These are phyloP conservation scores for Diaporthe amygdali DNA, from an alignment of 2,329 filamentous ascomycete genomes.

Conservation along the genomic window DNA sequence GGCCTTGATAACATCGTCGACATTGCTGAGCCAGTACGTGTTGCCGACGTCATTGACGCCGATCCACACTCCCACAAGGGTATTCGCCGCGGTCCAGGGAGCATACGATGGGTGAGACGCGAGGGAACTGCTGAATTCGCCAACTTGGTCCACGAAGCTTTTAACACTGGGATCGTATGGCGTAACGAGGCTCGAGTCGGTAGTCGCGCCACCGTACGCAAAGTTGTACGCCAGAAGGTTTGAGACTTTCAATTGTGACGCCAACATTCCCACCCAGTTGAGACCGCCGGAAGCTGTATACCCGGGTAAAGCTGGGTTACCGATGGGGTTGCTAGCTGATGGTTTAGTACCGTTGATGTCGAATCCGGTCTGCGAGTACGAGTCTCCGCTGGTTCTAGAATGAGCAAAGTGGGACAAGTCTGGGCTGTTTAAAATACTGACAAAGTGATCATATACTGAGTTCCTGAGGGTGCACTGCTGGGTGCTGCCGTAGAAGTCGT, in stretches of 20 bases:
- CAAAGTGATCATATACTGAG: constrained; percentile 48
- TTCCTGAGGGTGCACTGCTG: background rate
- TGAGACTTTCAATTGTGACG: constrained; percentile 46
- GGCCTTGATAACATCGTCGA: constrained; percentile 38
- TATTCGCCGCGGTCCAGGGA: constrained; percentile 48
- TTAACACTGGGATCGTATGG: constrained; percentile 54
- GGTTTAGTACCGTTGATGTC: constrained; percentile 54
- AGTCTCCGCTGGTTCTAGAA: constrained; percentile 53
- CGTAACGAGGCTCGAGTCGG: constrained; percentile 52
- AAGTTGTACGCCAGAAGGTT: constrained; percentile 54
- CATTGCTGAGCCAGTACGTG: constrained; percentile 41
- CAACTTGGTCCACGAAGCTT: constrained; percentile 58
- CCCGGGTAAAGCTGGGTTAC: constrained; percentile 62
- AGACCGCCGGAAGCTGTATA: constrained; percentile 50
- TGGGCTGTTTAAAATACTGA: constrained; percentile 28
- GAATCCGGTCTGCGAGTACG: constrained; percentile 65
- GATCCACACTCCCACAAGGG: constrained; percentile 57
- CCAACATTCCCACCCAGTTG: constrained; percentile 55
- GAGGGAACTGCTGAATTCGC: constrained; percentile 43
- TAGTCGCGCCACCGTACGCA: constrained; percentile 55
- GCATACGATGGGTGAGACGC: constrained; percentile 37
- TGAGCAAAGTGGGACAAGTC: background rate
- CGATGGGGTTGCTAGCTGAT: constrained; percentile 59
- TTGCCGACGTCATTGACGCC: constrained; percentile 51
- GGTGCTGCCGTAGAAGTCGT: background rate